Percentiles rank a stretch among this genome's conserved stretches.
These are phyloP conservation scores for Microbotryum silenes-acaulis DNA, from an alignment of 1,284 basidiomycete genomes.

Conservation along the genomic window DNA sequence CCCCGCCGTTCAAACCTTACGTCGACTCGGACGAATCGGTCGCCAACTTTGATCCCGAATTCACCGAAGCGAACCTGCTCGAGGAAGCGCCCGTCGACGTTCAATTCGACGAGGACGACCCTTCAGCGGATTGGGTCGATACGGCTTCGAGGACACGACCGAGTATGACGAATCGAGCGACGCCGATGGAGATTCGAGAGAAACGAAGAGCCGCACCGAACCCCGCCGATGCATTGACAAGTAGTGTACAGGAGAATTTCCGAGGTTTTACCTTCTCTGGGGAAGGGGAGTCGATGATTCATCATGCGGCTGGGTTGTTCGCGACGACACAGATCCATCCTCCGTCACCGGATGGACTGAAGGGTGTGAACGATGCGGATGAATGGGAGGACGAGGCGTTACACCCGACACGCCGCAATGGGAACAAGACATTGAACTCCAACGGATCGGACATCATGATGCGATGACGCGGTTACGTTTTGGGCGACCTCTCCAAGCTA, in stretches of 20 bases:
- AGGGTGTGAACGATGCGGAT: constrained; percentile 40
- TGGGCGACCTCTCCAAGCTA: too few relatives aligned
- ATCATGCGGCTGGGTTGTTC: constrained; percentile 18
- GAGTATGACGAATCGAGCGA: constrained; percentile 1
- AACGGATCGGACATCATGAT: too few relatives aligned
- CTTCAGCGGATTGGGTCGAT: constrained; percentile 31
- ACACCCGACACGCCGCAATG: too few relatives aligned
- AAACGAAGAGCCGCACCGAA: constrained; percentile 38
- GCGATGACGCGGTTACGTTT: too few relatives aligned
- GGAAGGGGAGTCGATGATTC: constrained; percentile 32
- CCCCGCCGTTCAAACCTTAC: constrained; percentile 94
- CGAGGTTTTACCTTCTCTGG: constrained; percentile 42
- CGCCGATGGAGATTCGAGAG: constrained; percentile 22
- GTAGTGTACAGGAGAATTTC: constrained; percentile 89
- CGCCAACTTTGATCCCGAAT: constrained; percentile 96
- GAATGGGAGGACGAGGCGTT: constrained; percentile 35
- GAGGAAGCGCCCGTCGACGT: constrained; percentile 51
- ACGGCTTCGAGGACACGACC: constrained; percentile 29
- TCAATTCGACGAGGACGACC: constrained; percentile 47
- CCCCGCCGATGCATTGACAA: constrained; percentile 60
- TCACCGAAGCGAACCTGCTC: constrained; percentile 76
- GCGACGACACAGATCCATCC: constrained; percentile 3
- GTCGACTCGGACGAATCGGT: constrained; percentile 98
- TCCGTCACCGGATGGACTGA: constrained; percentile 35
- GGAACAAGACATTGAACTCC: too few relatives aligned